Conservation (phyloP, 2,329 filamentous ascomycete species). For the Ophiostoma ulmi region DNA sequence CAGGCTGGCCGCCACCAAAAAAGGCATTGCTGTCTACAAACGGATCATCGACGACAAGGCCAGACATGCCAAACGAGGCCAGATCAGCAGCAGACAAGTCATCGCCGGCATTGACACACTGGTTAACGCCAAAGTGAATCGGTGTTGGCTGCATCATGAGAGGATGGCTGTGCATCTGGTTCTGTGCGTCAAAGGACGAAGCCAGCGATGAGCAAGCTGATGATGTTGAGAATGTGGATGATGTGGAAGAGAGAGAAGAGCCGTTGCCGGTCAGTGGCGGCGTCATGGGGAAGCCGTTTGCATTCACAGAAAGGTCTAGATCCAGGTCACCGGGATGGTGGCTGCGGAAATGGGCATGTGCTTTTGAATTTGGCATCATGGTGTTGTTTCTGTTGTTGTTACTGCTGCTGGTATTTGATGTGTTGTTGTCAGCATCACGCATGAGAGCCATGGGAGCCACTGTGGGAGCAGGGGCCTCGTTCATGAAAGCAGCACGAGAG, state of each 20-base stretch:
- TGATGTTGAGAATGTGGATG: conserved; percentile 14
- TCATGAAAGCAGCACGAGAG: conserved; percentile 21
- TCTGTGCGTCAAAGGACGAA: conserved; percentile 21
- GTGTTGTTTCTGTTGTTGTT: neutral
- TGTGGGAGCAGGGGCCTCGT: conserved; percentile 23
- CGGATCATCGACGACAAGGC: conserved; percentile 32
- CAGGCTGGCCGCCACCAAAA: conserved; percentile 11
- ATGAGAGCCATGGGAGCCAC: conserved; percentile 27
- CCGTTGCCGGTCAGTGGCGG: conserved; percentile 23
- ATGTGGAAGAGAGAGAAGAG: conserved; percentile 22
- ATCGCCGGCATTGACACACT: neutral
- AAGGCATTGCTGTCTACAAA: conserved; percentile 28
- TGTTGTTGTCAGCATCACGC: conserved; percentile 15
- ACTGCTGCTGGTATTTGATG: neutral
- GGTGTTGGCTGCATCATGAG: conserved; percentile 10
- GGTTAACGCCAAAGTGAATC: conserved; percentile 1
- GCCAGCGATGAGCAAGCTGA: conserved; percentile 20
- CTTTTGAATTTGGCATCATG: conserved; percentile 5
- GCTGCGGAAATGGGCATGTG: conserved; percentile 18
- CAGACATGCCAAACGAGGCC: conserved; percentile 27
- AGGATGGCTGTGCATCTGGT: conserved; percentile 14
- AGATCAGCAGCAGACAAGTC: neutral
- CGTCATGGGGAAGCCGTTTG: conserved; percentile 17
- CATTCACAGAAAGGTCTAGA: neutral
- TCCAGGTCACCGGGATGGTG: conserved; percentile 17